Evolutionary conservation across 2,329 filamentous ascomycete species (phyloP).

Genomic region (Alternaria infectoria): DNA sequence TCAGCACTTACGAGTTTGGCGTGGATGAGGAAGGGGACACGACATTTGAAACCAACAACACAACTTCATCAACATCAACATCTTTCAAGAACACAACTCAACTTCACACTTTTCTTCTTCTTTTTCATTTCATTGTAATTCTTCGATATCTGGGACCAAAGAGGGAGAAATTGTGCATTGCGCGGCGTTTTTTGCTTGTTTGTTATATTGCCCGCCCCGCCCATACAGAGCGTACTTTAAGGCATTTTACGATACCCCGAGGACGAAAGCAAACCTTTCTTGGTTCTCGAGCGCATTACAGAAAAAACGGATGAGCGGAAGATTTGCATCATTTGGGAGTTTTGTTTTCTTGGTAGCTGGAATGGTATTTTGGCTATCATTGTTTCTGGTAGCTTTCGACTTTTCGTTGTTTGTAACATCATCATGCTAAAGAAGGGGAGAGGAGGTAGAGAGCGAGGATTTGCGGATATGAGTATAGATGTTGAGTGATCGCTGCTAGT

Average conservation of each 20-base stretch:
- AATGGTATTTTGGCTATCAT: too few relatives aligned
- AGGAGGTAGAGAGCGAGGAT: background rate
- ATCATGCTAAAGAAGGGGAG: background rate
- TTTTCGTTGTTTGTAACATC: background rate
- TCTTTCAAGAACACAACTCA: conserved; percentile 1
- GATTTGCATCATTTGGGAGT: background rate
- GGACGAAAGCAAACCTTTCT: background rate
- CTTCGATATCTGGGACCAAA: background rate
- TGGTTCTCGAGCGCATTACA: conserved; percentile 4
- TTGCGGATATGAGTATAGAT: background rate
- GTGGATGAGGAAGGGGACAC: background rate
- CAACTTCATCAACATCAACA: background rate
- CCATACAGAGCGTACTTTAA: background rate
- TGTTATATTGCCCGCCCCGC: background rate
- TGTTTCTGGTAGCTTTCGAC: too few relatives aligned
- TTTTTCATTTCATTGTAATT: background rate
- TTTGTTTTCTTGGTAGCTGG: too few relatives aligned
- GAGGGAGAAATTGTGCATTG: background rate
- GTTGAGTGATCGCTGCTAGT: background rate
- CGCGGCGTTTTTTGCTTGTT: background rate
- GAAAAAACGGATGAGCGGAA: background rate
- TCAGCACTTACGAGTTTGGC: background rate
- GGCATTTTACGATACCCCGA: conserved; percentile 7
- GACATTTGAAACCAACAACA: background rate
- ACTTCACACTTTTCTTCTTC: background rate